Percentiles rank a stretch among this genome's conserved stretches.
Evolutionary conservation across 2,329 filamentous ascomycete species (phyloP).

Genomic region (Thelonectria discophora): DNA sequence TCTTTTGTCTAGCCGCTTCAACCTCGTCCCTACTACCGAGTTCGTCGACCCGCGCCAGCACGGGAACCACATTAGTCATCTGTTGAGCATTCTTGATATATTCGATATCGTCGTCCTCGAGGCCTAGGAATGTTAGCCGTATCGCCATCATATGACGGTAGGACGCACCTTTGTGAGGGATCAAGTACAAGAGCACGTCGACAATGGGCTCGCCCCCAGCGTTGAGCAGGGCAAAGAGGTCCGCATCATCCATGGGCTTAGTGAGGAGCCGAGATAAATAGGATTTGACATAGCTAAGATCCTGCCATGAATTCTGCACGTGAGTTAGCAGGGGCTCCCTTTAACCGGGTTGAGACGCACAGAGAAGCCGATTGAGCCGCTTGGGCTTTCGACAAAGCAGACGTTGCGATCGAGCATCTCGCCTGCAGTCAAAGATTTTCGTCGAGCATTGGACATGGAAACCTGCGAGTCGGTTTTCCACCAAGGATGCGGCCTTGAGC

Average conservation of each 20-base stretch:
- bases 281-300: conserved; percentile 76
- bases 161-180: conserved; percentile 70
- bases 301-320: conserved; percentile 65
- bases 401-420: conserved; percentile 88
- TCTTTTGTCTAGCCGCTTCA: conserved; percentile 64
- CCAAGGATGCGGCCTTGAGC: conserved; percentile 82
- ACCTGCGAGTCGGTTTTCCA: conserved; percentile 89
- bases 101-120: conserved; percentile 65
- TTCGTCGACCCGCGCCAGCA: conserved; percentile 81
- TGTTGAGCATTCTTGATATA: conserved; percentile 74
- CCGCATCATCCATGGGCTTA: conserved; percentile 72
- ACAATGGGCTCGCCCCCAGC: conserved; percentile 85
- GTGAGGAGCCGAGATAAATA: conserved; percentile 43
- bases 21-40: conserved; percentile 66
- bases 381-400: conserved; percentile 89
- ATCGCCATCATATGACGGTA: neutral
- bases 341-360: conserved; percentile 46
- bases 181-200: conserved; percentile 85
- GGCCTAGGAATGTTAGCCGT: conserved; percentile 42
- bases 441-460: conserved; percentile 60
- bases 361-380: conserved; percentile 63
- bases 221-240: conserved; percentile 80
- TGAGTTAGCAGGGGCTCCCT: conserved; percentile 48
- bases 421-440: conserved; percentile 73
- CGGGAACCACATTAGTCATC: conserved; percentile 84